A percentile compares a stretch with the other conserved stretches of the same genome.
Conservation (phyloP, 352 stramenopile species). For the Thalassiosira mediterranea region DNA sequence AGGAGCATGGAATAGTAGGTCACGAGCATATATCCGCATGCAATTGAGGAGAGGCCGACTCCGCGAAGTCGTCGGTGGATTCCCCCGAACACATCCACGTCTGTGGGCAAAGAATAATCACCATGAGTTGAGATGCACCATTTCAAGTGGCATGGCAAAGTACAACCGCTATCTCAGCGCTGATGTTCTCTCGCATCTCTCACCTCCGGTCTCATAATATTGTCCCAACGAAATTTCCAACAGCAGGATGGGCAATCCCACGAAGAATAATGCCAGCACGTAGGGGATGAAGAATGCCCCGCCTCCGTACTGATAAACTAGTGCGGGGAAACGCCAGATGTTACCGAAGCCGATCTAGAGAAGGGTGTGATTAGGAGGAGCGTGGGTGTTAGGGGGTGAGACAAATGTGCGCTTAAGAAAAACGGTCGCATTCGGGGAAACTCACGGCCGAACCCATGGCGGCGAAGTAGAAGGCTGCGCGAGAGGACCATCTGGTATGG, state of each 20-base stretch:
- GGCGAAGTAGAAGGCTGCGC: conserved; percentile 75
- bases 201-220: conserved; percentile 61
- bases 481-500: conserved; percentile 52
- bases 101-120: conserved; percentile 1
- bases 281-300: conserved; percentile 83
- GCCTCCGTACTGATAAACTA: conserved; percentile 76
- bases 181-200: neutral
- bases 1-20: conserved; percentile 57
- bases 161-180: neutral
- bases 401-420: conserved; percentile 82
- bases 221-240: conserved; percentile 77
- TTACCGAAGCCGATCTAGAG: conserved; percentile 2
- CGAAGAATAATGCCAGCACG: conserved; percentile 65
- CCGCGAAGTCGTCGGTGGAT: conserved; percentile 60
- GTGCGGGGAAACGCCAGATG: conserved; percentile 55
- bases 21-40: conserved; percentile 64
- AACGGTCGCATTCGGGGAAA: too few species aligned
- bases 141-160: neutral
- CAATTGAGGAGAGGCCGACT: conserved; percentile 52
- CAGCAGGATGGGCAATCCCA: conserved; percentile 77
- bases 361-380: neutral
- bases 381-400: conserved; percentile 66
- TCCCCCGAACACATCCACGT: conserved; percentile 60
- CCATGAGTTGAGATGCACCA: neutral
- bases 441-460: conserved; percentile 71